phyloP scores from a whole-genome alignment of 495 filamentous ascomycete species.

The Parathielavia hyrcaniae region DNA sequence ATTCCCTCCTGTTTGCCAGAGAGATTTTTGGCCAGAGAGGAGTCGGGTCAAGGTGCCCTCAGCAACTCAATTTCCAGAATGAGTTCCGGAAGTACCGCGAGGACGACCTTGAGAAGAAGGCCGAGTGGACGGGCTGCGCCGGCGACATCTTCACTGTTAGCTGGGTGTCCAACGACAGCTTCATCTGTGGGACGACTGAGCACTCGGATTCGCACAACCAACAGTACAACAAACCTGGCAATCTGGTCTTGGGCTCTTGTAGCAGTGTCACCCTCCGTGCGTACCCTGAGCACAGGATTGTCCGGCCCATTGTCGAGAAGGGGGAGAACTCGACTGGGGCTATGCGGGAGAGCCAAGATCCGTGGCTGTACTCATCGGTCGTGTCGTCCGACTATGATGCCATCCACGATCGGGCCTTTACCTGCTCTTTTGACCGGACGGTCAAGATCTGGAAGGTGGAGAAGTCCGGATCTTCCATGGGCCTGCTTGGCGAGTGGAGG shows the following conservation, averaged over 20 bases:
- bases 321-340: slow-evolving; percentile 50
- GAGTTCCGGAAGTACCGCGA: slow-evolving; percentile 39
- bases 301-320: slow-evolving; percentile 45
- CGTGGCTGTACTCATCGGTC: slow-evolving; percentile 69
- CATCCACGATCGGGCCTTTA: slow-evolving; percentile 54
- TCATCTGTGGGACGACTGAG: slow-evolving; percentile 62
- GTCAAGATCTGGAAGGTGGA: slow-evolving; percentile 68
- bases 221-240: slow-evolving; percentile 77
- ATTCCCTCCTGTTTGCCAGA: slow-evolving; percentile 36
- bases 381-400: slow-evolving; percentile 66
- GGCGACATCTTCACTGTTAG: slow-evolving; percentile 54
- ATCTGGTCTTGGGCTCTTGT: slow-evolving; percentile 67
- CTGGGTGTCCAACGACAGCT: slow-evolving; percentile 50
- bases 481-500: slow-evolving; percentile 44
- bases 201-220: slow-evolving; percentile 69
- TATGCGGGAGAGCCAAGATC: slow-evolving; percentile 59
- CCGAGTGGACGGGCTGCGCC: slow-evolving; percentile 50
- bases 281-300: slow-evolving; percentile 62
- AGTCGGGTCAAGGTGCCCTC: slow-evolving; percentile 26
- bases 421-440: slow-evolving; percentile 72
- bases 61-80: slow-evolving; percentile 32
- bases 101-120: slow-evolving; percentile 39
- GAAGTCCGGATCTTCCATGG: slow-evolving; percentile 33
- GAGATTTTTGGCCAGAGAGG: slow-evolving; percentile 36
- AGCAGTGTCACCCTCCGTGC: slow-evolving; percentile 50